phyloP scores from a whole-genome alignment of 2,329 filamentous ascomycete genomes.

The Eutypella sp. region DNA sequence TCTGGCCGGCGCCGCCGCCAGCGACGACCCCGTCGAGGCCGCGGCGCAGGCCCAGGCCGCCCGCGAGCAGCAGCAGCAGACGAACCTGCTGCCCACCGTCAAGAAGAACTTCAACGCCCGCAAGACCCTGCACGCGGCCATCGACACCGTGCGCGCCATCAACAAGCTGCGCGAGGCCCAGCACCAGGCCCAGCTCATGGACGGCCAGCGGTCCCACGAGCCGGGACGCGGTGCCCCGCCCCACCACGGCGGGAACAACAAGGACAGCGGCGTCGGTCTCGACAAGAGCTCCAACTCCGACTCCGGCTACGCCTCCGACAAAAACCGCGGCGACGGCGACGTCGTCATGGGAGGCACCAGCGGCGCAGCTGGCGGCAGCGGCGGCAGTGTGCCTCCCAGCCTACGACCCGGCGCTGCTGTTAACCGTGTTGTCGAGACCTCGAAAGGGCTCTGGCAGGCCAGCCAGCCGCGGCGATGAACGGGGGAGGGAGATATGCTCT shows the following conservation, averaged over 20 bases:
- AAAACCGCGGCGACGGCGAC: constrained; percentile 37
- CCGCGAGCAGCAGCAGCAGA: constrained; percentile 32
- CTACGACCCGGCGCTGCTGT: constrained; percentile 50
- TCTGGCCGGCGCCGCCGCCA: constrained; percentile 38
- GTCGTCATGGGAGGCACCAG: constrained; percentile 42
- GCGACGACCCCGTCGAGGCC: constrained; percentile 43
- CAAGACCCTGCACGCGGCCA: constrained; percentile 63
- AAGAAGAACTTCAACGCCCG: constrained; percentile 73
- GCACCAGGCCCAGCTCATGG: constrained; percentile 49
- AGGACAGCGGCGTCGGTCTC: constrained; percentile 41
- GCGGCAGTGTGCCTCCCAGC: constrained; percentile 39
- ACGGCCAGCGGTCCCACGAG: constrained; percentile 51
- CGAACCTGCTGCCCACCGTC: constrained; percentile 62
- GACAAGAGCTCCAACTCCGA: constrained; percentile 32
- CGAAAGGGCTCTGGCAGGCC: constrained; percentile 56
- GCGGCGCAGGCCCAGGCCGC: constrained; percentile 33
- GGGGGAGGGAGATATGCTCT: not conserved
- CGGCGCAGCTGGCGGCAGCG: too few species aligned
- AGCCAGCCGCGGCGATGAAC: constrained; percentile 24
- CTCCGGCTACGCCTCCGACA: constrained; percentile 47
- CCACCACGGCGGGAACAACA: constrained; percentile 22
- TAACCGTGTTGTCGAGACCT: constrained; percentile 58
- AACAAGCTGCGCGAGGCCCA: constrained; percentile 65
- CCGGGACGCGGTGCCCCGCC: constrained; percentile 36
- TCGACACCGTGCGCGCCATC: constrained; percentile 66